These are phyloP conservation scores for Metschnikowia koreensis DNA, from an alignment of 805 yeast genomes.

Conservation along the genomic window DNA sequence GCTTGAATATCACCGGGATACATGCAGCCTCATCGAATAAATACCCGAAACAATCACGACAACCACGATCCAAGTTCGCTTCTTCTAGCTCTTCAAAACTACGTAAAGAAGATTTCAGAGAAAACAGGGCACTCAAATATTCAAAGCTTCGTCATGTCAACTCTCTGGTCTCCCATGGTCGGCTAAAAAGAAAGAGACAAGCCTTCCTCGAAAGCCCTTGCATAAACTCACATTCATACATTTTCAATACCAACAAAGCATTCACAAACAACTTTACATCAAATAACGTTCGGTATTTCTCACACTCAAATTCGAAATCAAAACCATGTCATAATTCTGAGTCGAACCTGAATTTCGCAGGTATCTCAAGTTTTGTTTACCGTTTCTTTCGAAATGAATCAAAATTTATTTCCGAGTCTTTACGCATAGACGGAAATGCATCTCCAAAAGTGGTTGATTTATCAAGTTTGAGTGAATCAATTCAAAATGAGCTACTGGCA, in stretches of 20 bases:
- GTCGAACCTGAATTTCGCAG: not conserved
- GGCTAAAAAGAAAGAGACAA: not conserved
- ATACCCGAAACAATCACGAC: not conserved
- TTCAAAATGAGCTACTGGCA: constrained; percentile 19
- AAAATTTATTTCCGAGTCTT: constrained; percentile 8
- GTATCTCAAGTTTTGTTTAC: constrained; percentile 1
- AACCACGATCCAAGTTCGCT: too few species aligned
- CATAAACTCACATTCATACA: not conserved
- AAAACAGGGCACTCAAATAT: not conserved
- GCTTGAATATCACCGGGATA: not conserved
- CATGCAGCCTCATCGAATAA: not conserved
- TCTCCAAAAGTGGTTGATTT: not conserved
- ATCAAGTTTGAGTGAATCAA: constrained; percentile 1
- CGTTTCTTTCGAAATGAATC: constrained; percentile 13
- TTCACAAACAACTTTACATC: not conserved
- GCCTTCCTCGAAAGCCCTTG: not conserved
- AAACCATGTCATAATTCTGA: not conserved
- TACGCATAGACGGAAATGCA: constrained; percentile 5
- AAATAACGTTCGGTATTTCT: not conserved
- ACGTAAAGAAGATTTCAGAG: not conserved
- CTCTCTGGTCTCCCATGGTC: not conserved
- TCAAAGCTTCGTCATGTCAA: not conserved
- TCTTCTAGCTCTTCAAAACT: not conserved
- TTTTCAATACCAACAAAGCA: not conserved
- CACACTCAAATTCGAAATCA: not conserved